Evolutionary conservation across 352 stramenopile genomes (phyloP), one percentile per base, ranked within the genome.

Genomic region (Globisporangium spinosum): DNA sequence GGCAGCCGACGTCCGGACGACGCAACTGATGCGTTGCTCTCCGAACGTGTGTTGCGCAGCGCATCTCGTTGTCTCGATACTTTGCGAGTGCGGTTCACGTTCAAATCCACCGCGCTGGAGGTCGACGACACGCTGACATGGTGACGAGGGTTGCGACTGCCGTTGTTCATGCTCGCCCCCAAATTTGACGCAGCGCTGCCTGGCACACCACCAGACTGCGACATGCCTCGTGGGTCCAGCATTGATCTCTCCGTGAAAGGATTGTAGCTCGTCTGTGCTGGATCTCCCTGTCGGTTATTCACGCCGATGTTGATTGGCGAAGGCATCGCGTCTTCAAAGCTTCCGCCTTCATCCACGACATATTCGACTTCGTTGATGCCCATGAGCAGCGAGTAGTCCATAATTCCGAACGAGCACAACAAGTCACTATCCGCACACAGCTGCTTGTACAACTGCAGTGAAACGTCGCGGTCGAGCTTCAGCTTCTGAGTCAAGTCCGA

Each of bases 301-400:
- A 71, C 51, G 23, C 71, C 73, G 58, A 78, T 62, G 65, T 56
- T 73, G 55, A 72, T 73, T 32, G 55, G 70, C 54, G 62, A 76
- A 20, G 59, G 79, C 70, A 69, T 34, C 3, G 29, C 59, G 23
- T 82, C 73, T 10, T 86, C 83, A 12, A 73, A 74, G 2, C 64
- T 82, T 12, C 66, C 69, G 5, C 70, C 71, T 69, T 93, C 86
- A 55, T 96, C 89, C 17, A 96, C 89, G 2, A 91, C 78, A 63
- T 94, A 96, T 69, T 95, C 87, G 40, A 95, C 83, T 72, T 96
- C 87, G 71, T 94, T 90, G 56, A 97, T 83, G 2, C 89, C 90
- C 82, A 97, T 92, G 22, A 97, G 82, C 35, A 97, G 69, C 29
- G 86, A 96, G 70, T 97, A 97, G 69, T 97, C 91, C 91, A 97